Percentiles rank a stretch among this genome's conserved stretches.
Evolutionary conservation across 208 protist species (phyloP).

Genomic region (Wallacemonas collosoma): DNA sequence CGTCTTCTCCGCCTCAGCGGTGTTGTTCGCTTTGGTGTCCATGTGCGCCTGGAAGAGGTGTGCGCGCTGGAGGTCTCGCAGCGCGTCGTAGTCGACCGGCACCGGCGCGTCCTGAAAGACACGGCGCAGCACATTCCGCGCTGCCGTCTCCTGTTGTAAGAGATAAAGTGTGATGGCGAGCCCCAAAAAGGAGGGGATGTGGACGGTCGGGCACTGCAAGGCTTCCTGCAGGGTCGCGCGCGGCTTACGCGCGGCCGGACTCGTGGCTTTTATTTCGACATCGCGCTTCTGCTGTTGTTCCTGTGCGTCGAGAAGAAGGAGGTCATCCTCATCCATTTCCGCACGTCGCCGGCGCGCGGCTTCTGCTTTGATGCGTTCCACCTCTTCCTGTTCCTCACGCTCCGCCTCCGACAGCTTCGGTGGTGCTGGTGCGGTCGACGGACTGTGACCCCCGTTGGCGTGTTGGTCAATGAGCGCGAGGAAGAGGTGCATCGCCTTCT

Average conservation of each 20-base stretch:
- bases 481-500: conserved; percentile 80
- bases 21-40: conserved; percentile 75
- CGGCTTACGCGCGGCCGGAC: conserved; percentile 19
- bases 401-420: conserved; percentile 6
- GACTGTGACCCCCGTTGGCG: background rate
- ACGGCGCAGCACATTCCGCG: conserved; percentile 44
- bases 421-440: conserved; percentile 10
- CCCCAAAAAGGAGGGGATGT: conserved; percentile 70
- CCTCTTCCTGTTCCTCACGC: background rate
- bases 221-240: conserved; percentile 35
- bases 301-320: conserved; percentile 39
- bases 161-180: conserved; percentile 80
- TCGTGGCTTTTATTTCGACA: conserved; percentile 17
- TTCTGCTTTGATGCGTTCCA: background rate
- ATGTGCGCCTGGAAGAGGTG: conserved; percentile 91
- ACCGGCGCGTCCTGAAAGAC: conserved; percentile 27
- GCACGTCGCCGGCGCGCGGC: conserved; percentile 16
- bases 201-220: conserved; percentile 35
- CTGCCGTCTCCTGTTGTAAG: conserved; percentile 80
- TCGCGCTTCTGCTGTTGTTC: conserved; percentile 15
- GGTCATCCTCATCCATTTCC: conserved; percentile 50
- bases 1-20: conserved; percentile 71
- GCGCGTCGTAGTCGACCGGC: conserved; percentile 53
- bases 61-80: conserved; percentile 64
- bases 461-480: conserved; percentile 35